Evolutionary conservation across 2,329 filamentous ascomycete genomes (phyloP).

Genomic region (Phaeophleospora eucalypticola): DNA sequence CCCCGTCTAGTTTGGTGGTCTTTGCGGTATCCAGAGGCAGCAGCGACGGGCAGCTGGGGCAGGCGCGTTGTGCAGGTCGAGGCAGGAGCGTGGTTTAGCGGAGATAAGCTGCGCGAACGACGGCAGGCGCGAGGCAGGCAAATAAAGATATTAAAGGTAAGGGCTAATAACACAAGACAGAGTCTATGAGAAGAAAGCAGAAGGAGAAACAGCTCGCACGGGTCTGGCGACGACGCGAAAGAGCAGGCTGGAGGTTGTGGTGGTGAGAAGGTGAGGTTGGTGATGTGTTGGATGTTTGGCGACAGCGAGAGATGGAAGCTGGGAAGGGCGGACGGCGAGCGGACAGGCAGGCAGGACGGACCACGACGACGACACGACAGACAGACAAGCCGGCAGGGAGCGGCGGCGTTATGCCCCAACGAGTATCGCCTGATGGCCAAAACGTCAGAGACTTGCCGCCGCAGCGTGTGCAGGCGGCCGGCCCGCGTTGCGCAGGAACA

Average conservation of each 20-base stretch:
- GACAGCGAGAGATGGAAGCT: not conserved
- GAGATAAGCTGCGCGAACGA: conserved; percentile 1
- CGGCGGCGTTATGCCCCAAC: not conserved
- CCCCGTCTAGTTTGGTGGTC: not conserved
- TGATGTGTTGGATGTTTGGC: not conserved
- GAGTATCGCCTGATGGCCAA: not conserved
- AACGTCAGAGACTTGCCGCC: not conserved
- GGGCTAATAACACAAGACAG: conserved; percentile 3
- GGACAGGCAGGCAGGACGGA: too few species aligned
- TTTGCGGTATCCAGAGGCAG: too few species aligned
- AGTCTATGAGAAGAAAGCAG: not conserved
- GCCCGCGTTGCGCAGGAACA: not conserved
- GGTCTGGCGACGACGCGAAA: not conserved
- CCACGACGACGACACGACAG: not conserved
- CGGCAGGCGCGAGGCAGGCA: not conserved
- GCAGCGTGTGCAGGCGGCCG: not conserved
- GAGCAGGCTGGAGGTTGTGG: not conserved
- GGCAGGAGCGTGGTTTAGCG: not conserved
- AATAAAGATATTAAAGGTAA: not conserved
- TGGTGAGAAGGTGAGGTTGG: not conserved
- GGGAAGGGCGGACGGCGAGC: too few species aligned
- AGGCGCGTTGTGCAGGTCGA: not conserved
- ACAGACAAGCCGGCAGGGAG: not conserved
- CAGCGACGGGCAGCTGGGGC: too few species aligned
- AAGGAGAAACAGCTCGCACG: not conserved